These are phyloP conservation scores for Starmerella lactis-condensi DNA, from an alignment of 805 yeast species.

Conservation along the genomic window DNA sequence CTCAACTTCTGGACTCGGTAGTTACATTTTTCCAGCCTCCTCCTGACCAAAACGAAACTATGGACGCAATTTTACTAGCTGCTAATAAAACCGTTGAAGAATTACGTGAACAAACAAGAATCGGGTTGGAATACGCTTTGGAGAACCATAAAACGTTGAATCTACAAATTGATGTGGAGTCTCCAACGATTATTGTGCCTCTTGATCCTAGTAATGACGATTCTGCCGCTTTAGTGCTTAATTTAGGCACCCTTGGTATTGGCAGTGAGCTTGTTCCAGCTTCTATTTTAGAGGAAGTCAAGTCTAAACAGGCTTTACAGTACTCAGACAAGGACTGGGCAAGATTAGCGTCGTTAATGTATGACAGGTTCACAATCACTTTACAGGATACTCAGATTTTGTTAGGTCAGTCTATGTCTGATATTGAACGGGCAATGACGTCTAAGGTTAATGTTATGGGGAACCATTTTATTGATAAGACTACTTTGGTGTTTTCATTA, in stretches of 20 bases:
- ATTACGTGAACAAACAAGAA: conserved; percentile 67
- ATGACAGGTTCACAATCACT: conserved; percentile 62
- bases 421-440: conserved; percentile 33
- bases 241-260: conserved; percentile 87
- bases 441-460: conserved; percentile 28
- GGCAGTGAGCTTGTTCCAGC: conserved; percentile 45
- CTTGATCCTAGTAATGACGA: conserved; percentile 50
- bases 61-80: conserved; percentile 78
- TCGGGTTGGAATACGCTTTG: conserved; percentile 81
- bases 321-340: conserved; percentile 59
- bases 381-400: conserved; percentile 75
- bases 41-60: conserved; percentile 63
- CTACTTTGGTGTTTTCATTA: conserved; percentile 52
- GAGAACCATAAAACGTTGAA: conserved; percentile 87
- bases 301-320: conserved; percentile 33
- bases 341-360: conserved; percentile 58
- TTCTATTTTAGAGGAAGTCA: conserved; percentile 47
- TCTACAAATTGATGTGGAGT: conserved; percentile 73
- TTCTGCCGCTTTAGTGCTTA: conserved; percentile 81
- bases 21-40: conserved; percentile 72
- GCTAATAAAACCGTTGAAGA: conserved; percentile 93
- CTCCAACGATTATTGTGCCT: conserved; percentile 80
- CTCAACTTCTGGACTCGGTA: conserved; percentile 61
- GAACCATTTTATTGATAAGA: conserved; percentile 57
- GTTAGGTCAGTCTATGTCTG: conserved; percentile 56